Evolutionary conservation across 2,329 filamentous ascomycete species (phyloP).

Genomic region (Penicillium psychrosexuale): DNA sequence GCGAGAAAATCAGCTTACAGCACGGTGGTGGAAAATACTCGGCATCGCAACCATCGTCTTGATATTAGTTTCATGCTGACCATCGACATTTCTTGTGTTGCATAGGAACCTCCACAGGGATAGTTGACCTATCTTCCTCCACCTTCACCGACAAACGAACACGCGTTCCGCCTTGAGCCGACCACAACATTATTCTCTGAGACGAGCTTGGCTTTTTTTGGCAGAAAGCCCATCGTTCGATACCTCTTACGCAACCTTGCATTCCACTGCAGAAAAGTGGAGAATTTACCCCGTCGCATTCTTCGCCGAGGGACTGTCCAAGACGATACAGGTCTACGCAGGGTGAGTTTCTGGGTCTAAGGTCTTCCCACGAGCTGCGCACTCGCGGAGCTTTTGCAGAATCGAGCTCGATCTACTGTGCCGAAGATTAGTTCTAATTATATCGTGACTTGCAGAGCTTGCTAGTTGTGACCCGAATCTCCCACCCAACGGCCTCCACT

Average conservation of each 20-base stretch:
- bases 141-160: slow-evolving; percentile 3
- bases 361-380: neutral
- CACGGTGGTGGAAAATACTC: neutral
- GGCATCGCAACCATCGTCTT: neutral
- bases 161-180: slow-evolving; percentile 15
- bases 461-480: neutral
- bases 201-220: neutral
- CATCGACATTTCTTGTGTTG: neutral
- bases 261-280: slow-evolving; percentile 18
- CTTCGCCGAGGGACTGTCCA: slow-evolving; percentile 5
- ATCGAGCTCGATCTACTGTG: neutral
- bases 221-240: neutral
- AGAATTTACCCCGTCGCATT: slow-evolving; percentile 7
- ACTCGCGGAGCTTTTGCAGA: neutral
- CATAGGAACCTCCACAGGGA: slow-evolving; percentile 6
- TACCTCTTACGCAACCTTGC: slow-evolving; percentile 12
- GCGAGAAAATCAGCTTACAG: neutral
- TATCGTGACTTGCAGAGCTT: neutral
- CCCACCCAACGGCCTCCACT: neutral
- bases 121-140: neutral
- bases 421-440: neutral
- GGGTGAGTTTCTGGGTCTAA: slow-evolving; percentile 6
- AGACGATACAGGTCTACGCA: slow-evolving; percentile 4
- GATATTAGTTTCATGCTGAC: slow-evolving; percentile 9
- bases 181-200: slow-evolving; percentile 7